A percentile compares a stretch with the other conserved stretches of the same genome.
Conservation (phyloP, 1,284 basidiomycete species). For the Boletus coffeatus region DNA sequence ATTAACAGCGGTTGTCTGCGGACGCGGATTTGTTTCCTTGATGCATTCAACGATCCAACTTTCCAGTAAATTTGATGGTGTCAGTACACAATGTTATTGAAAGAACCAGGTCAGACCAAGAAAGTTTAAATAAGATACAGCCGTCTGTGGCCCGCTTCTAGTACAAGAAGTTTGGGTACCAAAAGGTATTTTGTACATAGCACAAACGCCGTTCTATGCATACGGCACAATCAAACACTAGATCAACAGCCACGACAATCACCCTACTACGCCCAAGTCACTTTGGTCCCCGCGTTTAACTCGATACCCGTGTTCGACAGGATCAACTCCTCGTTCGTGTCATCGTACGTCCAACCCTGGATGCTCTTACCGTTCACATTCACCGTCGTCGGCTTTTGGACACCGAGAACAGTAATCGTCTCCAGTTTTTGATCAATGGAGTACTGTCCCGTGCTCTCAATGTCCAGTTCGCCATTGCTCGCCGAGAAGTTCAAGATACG, state of each 20-base stretch:
- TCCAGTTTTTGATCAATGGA: conserved; percentile 38
- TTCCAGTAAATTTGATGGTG: neutral
- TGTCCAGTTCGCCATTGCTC: conserved; percentile 27
- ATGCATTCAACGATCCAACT: neutral
- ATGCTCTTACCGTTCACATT: conserved; percentile 28
- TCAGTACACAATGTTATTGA: neutral
- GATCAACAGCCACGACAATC: neutral
- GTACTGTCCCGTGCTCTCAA: conserved; percentile 41
- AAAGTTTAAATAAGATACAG: neutral
- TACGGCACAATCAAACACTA: neutral
- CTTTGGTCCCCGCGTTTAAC: conserved; percentile 28
- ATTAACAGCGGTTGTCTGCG: neutral
- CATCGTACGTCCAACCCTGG: conserved; percentile 33
- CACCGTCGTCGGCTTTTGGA: conserved; percentile 33
- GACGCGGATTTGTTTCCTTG: neutral
- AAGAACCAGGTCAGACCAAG: neutral
- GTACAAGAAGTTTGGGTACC: neutral
- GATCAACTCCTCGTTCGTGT: conserved; percentile 31
- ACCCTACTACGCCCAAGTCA: conserved; percentile 23
- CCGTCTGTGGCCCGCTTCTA: neutral
- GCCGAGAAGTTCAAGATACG: conserved; percentile 40
- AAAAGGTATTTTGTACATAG: neutral
- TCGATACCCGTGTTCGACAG: conserved; percentile 27
- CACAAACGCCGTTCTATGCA: neutral
- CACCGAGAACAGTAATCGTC: conserved; percentile 46